A percentile compares a stretch with the other conserved stretches of the same genome.
Conservation (phyloP, 2,329 filamentous ascomycete genomes). For the Mariannaea elegans region DNA sequence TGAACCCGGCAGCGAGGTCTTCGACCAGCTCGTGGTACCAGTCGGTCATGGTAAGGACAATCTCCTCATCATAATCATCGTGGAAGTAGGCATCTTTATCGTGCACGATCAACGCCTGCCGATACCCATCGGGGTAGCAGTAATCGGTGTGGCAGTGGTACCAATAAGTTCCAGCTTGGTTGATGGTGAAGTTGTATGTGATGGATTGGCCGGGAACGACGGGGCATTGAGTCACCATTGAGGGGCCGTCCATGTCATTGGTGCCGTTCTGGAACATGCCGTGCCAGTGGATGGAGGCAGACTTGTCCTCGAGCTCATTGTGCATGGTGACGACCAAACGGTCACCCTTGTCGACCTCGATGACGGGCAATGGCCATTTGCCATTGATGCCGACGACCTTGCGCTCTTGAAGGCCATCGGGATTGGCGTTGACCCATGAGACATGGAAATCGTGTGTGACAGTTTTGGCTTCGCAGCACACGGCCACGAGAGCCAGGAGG, state of each 20-base stretch:
- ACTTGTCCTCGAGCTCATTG: conserved; percentile 58
- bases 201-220: conserved; percentile 62
- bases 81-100: conserved; percentile 67
- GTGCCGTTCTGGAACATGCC: conserved; percentile 68
- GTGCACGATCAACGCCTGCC: conserved; percentile 71
- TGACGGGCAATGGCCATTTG: conserved; percentile 69
- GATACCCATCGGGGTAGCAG: conserved; percentile 72
- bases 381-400: conserved; percentile 72
- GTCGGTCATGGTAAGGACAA: conserved; percentile 72
- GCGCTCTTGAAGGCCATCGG: conserved; percentile 65
- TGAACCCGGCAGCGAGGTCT: conserved; percentile 56
- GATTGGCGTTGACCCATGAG: conserved; percentile 68
- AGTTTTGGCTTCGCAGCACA: conserved; percentile 42
- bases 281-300: conserved; percentile 63
- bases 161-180: conserved; percentile 69
- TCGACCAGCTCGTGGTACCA: conserved; percentile 72
- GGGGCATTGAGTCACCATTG: conserved; percentile 64
- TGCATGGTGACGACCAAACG: conserved; percentile 57
- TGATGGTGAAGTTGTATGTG: conserved; percentile 65
- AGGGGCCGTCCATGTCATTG: conserved; percentile 66
- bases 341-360: conserved; percentile 65
- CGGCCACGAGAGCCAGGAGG: conserved; percentile 14
- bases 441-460: conserved; percentile 68
- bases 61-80: conserved; percentile 68
- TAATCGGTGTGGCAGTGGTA: conserved; percentile 62